Evolutionary conservation across 352 stramenopile genomes (phyloP).

Genomic region (Phytophthora kernoviae): DNA sequence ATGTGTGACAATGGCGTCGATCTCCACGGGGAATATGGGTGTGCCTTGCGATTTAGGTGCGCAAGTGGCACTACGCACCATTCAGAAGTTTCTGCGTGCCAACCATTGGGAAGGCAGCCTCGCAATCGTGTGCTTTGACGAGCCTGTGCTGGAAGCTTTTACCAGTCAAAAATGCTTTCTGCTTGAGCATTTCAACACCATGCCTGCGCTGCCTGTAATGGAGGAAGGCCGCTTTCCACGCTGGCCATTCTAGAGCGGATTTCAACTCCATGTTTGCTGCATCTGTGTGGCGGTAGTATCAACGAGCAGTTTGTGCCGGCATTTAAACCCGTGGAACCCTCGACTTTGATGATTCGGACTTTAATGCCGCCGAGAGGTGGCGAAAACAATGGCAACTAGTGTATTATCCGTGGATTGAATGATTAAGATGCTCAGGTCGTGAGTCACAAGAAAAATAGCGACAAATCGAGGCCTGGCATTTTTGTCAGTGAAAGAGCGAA

Average conservation of each 20-base stretch:
- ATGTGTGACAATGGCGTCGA: conserved; percentile 62
- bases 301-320: no score
- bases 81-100: conserved; percentile 54
- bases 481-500: no score
- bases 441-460: no score
- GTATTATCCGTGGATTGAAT: no score
- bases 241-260: conserved; percentile 1
- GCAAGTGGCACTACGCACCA: conserved; percentile 36
- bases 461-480: no score
- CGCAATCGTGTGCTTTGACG: conserved; percentile 50
- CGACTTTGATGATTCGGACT: no score
- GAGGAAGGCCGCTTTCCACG: conserved; percentile 1
- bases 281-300: no score
- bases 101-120: conserved; percentile 51
- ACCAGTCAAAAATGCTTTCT: conserved; percentile 24
- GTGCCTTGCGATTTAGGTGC: conserved; percentile 34
- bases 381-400: no score
- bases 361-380: no score
- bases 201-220: conserved; percentile 19
- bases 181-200: conserved; percentile 42
- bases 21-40: conserved; percentile 40
- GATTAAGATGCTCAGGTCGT: no score
- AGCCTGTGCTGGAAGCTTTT: conserved; percentile 43
- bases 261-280: no score
- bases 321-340: no score